Evolutionary conservation across 768 basidiomycete genomes (phyloP), one percentile per base, ranked within the genome.

Genomic region (Ephemerocybe angulata): DNA sequence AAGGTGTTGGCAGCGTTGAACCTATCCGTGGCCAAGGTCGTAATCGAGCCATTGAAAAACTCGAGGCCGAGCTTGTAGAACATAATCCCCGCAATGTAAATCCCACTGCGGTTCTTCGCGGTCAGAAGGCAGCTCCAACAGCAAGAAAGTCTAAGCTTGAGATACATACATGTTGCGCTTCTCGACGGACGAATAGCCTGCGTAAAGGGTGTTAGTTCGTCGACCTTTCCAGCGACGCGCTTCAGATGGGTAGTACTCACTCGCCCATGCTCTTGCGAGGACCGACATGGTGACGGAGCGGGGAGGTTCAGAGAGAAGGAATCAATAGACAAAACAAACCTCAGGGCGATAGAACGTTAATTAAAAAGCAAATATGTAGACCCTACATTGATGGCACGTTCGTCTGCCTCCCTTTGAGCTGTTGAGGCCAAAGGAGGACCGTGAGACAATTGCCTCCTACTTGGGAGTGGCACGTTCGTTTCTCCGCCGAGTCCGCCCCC

Each of bases 41-140:
- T 65, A 40, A 71, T 70, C 8, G 68, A 70, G 11, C 70, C 70
- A 33, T 71, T 71, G 59, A 70, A 71, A 55, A 70, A 70, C 53
- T 71, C 70, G 17, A 71, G 60, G 24, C 67, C 67, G 43, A 70
- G 60, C 52, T 70, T 71, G 55, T 70, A 69, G 55, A 61, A 60
- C 66, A 69, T 70, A 38, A 69, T 69, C 8, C 70, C 70, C 7
- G 41, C 62, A 52, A 70, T 64, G 50, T 70, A 70, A 46, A 70
- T 58, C 33, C 33, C 35, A 25, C 50, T 52, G 28, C 15, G 13
- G n/a, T 29, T 19, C 3, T 40, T 24, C 3, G 30, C 38, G 17
- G n/a, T n/a, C n/a, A n/a, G 15, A 12, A 52, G n/a, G 13, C 21
- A 15, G 13, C 48, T 22, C 5, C 6, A 35, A 25, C 5, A 6